Percentiles rank a stretch among this genome's conserved stretches.
Evolutionary conservation across 176 grass and related monocot species (phyloP).

Genomic region (Luzula sylvatica): DNA sequence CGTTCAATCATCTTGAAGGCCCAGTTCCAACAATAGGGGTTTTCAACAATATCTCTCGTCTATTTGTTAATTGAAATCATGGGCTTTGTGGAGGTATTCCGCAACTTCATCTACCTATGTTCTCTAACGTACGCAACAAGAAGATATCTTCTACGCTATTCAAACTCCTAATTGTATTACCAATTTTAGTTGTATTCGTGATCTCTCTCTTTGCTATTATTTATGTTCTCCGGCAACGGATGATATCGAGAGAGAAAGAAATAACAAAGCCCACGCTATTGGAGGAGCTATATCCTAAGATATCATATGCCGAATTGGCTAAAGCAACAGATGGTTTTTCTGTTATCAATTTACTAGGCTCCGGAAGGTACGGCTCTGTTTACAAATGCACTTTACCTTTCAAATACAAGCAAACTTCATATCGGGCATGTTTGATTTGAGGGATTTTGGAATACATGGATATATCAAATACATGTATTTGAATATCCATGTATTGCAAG

Average conservation of each 20-base stretch:
- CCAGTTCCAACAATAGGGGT: slow-evolving; percentile 27
- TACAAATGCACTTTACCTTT: slow-evolving; percentile 17
- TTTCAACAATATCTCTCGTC: slow-evolving; percentile 24
- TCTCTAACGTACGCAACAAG: not conserved
- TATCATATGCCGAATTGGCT: slow-evolving; percentile 25
- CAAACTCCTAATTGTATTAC: not conserved
- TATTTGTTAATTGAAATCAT: slow-evolving; percentile 26
- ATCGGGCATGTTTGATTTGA: too few relatives aligned
- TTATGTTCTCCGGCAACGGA: not conserved
- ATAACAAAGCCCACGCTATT: not conserved
- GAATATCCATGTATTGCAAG: too few relatives aligned
- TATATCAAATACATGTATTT: too few relatives aligned
- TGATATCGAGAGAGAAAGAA: not conserved
- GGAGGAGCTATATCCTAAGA: not conserved
- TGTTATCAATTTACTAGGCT: slow-evolving; percentile 18
- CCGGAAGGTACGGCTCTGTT: slow-evolving; percentile 34
- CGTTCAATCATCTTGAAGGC: slow-evolving; percentile 39
- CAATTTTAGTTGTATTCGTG: not conserved
- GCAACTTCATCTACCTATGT: slow-evolving; percentile 21
- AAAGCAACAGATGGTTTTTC: slow-evolving; percentile 37
- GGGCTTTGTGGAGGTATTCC: slow-evolving; percentile 29
- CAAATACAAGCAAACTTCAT: not conserved
- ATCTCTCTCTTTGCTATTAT: not conserved
- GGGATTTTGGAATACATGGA: too few relatives aligned
- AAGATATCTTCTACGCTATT: not conserved